Base-by-base conservation (phyloP, 2,329 filamentous ascomycete genomes). In the Pseudocercospora macadamiae region DNA sequence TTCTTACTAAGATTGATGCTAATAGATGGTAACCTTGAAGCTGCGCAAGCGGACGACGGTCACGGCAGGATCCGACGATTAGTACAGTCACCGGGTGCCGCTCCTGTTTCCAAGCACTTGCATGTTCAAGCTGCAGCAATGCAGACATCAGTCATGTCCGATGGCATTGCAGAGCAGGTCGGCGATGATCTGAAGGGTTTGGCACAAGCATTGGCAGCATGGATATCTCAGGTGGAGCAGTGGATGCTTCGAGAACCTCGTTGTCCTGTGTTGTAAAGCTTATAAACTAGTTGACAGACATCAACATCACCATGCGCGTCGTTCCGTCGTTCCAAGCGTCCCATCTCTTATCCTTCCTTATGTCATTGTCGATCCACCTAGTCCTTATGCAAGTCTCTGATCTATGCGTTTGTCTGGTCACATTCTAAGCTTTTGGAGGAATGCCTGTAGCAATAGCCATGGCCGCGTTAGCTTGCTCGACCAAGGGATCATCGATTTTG, bases 391-490 rank as follows among this genome's bases (percentile, higher is more conserved):
- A 39, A 28, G 26, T 19, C 25, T 16, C 19, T 8, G 18, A 47
- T 5, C 9, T 14, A 5, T 14, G 2, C 4, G 14, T 10, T 14
- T 47, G 28, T 34, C 34, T 26, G 16, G 32, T 39, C 30, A 37
- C 30, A 37, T 23, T 51, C 47, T 59, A 59, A 30, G 42, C 18
- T 32, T 55, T 60, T 10, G 57, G 61, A 51, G 64, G 64, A 57
- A 66, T 66, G 49, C 64, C 64, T 66, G 52, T 59, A 28, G 60
- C 51, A 23, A 66, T 63, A 39, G 59, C 59, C 34, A 59, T 45
- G 36, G 59, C 59, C 34, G 44, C 53, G 49, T 64, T 61, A 64
- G 64, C 59, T 57, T 62, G 57, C 52, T 59, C 55, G 18, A 66
- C 25, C 23, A 66, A 36, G 8, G 62, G 62, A 51, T 63, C 60